Conservation (phyloP, 1,284 basidiomycete genomes). For the Cronartium quercuum region DNA sequence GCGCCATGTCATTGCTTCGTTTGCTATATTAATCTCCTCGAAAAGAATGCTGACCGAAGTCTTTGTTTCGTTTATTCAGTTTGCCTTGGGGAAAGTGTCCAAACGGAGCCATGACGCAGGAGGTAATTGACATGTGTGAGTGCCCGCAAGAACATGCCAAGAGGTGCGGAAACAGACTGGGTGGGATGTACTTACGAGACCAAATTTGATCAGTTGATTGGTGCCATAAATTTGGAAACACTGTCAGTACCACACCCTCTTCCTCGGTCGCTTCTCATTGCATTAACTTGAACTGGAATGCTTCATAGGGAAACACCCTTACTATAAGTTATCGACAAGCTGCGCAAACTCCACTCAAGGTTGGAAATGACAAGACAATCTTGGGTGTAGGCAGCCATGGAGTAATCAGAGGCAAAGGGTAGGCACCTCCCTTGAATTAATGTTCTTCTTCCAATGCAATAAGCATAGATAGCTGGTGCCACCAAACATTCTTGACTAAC, state of each 20-base stretch:
- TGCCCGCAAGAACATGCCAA: background rate
- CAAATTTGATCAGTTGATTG: background rate
- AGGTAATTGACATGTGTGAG: too few species aligned
- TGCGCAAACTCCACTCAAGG: background rate
- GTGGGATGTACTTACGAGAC: background rate
- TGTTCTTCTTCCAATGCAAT: too few species aligned
- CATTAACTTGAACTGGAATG: background rate
- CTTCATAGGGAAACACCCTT: background rate
- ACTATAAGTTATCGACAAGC: slow-evolving; percentile 3
- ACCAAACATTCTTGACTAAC: too few species aligned
- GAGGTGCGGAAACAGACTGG: background rate
- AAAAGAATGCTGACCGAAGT: too few species aligned
- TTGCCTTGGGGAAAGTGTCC: background rate
- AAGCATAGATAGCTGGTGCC: too few species aligned
- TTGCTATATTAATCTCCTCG: too few species aligned
- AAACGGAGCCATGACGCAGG: too few species aligned
- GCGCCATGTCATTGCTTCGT: too few species aligned
- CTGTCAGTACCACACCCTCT: background rate
- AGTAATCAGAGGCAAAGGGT: slow-evolving; percentile 37
- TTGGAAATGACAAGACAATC: slow-evolving; percentile 28
- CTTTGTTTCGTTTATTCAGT: too few species aligned
- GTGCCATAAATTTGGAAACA: background rate
- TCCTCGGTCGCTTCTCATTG: background rate
- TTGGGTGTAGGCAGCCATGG: slow-evolving; percentile 15
- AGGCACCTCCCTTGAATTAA: too few species aligned